These are phyloP conservation scores for Adansonia digitata DNA, from an alignment of 345 rosid species.

Conservation along the genomic window DNA sequence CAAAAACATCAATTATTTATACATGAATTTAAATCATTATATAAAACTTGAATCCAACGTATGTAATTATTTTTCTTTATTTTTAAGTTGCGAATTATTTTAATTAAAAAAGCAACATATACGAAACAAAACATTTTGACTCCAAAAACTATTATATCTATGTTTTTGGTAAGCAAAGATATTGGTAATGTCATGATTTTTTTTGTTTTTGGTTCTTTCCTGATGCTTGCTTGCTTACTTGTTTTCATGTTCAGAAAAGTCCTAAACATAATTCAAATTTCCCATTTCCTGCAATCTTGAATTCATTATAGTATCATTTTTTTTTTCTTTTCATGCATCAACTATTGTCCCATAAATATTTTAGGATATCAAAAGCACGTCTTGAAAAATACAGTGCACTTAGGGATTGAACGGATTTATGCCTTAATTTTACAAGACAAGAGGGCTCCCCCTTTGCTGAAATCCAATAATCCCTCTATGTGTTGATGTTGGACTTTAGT, in stretches of 20 bases:
- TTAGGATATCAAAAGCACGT: background rate
- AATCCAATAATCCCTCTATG: background rate
- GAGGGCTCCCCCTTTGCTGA: background rate
- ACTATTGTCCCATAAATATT: too few species aligned
- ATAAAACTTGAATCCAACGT: too few species aligned
- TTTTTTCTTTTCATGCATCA: too few species aligned
- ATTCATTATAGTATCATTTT: too few species aligned
- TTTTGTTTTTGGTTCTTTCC: too few species aligned
- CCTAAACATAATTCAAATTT: background rate
- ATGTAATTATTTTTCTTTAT: too few species aligned
- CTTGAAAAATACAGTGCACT: background rate
- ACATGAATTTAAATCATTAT: too few species aligned
- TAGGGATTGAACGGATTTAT: background rate
- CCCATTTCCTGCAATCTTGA: background rate
- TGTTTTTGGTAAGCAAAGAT: background rate
- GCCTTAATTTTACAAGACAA: background rate
- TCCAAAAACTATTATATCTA: background rate
- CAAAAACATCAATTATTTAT: too few species aligned
- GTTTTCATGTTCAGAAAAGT: background rate
- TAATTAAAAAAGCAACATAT: too few species aligned
- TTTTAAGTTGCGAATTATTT: too few species aligned
- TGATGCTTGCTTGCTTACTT: background rate
- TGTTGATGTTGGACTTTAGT: background rate
- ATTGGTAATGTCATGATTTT: background rate
- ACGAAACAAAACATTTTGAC: too few species aligned